Base-by-base conservation (phyloP, 2,329 filamentous ascomycete species). In the Xylariaceae sp. region DNA sequence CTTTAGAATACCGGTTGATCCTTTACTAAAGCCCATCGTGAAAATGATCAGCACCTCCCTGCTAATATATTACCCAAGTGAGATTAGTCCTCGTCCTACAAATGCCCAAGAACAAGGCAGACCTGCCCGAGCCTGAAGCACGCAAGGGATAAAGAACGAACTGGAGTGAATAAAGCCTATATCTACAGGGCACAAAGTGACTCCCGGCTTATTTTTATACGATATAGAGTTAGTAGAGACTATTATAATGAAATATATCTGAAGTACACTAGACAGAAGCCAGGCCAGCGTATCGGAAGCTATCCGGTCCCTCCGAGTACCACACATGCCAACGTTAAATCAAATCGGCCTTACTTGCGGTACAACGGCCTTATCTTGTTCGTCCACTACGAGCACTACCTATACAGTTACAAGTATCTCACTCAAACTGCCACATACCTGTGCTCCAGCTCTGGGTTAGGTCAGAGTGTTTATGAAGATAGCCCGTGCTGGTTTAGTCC, bases 281-380 rank as follows among this genome's bases (percentile, higher is more conserved):
- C 17, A 43, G 44, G 39, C 33, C 39, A 56, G 33, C 47, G 52
- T 53, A 59, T 59, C 58, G 58, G 58, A 55, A 58, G 44, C 46
- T 52, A 53, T 21, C 46, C 50, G 23, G 31, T 16, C 36, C 23
- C 37, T 43, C 29, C 16, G n/a, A 45, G n/a, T 39, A n/a, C 45
- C 21, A 55, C 58, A 45, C 45, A 50, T 52, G 41, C 28, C 23
- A 29, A 23, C 19, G 11, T 41, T 34, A 29, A 41, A 19, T 9
- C 19, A 33, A 56, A 16, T 43, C 37, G 39, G 29, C 40, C 16
- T 41, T 45, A 23, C 29, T 34, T 26, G 19, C n/a, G n/a, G 23
- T 36, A 45, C 26, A 16, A 48, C 48, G 26, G 24, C 21, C 24
- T 53, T 37, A 44, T 40, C 29, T n/a, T n/a, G n/a, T n/a, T n/a